Conservation (phyloP, 2,329 filamentous ascomycete species). For the Cladophialophora exuberans region DNA sequence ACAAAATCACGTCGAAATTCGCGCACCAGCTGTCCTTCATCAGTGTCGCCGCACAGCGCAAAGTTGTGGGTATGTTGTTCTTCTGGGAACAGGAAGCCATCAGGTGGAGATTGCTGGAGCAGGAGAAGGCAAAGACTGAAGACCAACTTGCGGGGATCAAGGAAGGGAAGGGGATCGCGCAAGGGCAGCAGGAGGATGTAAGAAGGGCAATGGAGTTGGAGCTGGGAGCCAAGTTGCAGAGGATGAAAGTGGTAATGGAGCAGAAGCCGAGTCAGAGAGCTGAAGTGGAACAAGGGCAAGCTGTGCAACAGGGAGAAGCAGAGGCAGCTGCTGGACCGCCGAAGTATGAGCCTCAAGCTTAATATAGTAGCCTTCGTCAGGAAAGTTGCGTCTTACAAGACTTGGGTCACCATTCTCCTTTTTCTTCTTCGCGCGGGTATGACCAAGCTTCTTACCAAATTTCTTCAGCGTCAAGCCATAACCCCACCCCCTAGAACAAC, state of each 20-base stretch:
- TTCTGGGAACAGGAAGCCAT: constrained; percentile 11
- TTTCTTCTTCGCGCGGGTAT: too few species aligned
- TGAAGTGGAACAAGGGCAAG: too few species aligned
- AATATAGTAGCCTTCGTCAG: too few species aligned
- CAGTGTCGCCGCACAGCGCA: constrained; percentile 4
- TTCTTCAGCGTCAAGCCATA: too few species aligned
- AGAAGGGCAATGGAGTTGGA: neutral
- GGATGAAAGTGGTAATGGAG: neutral
- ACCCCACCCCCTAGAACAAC: too few species aligned
- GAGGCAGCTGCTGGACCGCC: neutral
- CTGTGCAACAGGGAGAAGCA: neutral
- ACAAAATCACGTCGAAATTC: constrained; percentile 1
- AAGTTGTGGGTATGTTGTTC: constrained; percentile 11
- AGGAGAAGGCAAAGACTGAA: constrained; percentile 1
- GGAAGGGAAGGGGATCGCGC: too few species aligned
- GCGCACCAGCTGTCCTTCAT: constrained; percentile 8
- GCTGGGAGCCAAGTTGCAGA: neutral
- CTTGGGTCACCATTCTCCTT: too few species aligned
- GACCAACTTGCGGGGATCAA: too few species aligned
- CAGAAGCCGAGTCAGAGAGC: neutral
- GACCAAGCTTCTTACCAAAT: too few species aligned
- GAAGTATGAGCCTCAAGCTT: too few species aligned
- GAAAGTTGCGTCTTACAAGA: too few species aligned
- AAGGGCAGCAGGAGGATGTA: neutral
- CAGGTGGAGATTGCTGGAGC: constrained; percentile 7